phyloP scores from a whole-genome alignment of 345 rosid genomes.

The Brassica incana region DNA sequence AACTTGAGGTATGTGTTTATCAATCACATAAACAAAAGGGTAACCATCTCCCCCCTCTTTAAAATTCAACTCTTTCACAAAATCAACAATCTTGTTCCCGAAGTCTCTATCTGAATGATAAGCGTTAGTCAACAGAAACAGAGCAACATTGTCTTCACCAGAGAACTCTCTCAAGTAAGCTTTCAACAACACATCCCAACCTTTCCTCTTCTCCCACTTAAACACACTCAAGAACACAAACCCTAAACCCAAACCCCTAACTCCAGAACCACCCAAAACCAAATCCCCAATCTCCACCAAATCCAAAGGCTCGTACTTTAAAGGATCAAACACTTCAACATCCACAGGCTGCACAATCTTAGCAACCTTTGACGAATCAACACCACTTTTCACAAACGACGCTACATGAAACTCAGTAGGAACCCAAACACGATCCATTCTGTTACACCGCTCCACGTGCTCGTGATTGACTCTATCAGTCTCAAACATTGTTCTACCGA shows the following conservation, averaged over 20 bases:
- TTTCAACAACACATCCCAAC: conserved; percentile 82
- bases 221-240: conserved; percentile 84
- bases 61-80: conserved; percentile 47
- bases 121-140: conserved; percentile 72
- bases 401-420: conserved; percentile 84
- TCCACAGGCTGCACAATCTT: conserved; percentile 78
- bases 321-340: conserved; percentile 66
- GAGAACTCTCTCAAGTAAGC: conserved; percentile 74
- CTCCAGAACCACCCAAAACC: conserved; percentile 53
- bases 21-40: conserved; percentile 61
- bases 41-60: conserved; percentile 50
- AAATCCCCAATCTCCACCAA: conserved; percentile 41
- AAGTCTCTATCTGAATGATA: conserved; percentile 69
- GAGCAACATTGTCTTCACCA: conserved; percentile 49
- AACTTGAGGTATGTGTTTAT: conserved; percentile 63
- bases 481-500: conserved; percentile 94
- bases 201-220: conserved; percentile 89
- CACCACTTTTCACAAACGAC: conserved; percentile 68
- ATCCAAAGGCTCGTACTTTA: conserved; percentile 53
- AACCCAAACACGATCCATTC: conserved; percentile 84
- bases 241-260: conserved; percentile 25
- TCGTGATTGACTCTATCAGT: conserved; percentile 66
- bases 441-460: conserved; percentile 65
- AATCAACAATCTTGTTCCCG: conserved; percentile 69
- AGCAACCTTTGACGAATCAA: conserved; percentile 72